Percentiles rank a stretch among this genome's conserved stretches.
Conservation (phyloP, 371 early-diverging fungal genomes). For the Coemansia linderi region DNA sequence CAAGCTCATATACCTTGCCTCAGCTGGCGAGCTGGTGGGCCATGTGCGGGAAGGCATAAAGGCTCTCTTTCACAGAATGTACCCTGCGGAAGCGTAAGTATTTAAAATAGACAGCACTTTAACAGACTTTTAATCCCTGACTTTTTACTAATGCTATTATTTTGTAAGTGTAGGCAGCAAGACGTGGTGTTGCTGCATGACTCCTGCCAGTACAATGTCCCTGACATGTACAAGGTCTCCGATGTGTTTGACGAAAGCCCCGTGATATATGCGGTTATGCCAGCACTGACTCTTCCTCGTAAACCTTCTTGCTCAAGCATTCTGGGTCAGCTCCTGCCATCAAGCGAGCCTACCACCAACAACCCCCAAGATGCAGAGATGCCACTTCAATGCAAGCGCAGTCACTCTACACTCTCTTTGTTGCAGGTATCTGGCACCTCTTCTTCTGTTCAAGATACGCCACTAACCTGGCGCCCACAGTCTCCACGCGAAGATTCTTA, state of each 20-base stretch:
- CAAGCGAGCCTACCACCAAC: background rate
- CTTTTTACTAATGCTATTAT: background rate
- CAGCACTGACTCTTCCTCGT: slow-evolving; percentile 6
- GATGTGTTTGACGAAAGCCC: slow-evolving; percentile 51
- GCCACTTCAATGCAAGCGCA: slow-evolving; percentile 23
- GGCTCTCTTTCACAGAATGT: slow-evolving; percentile 25
- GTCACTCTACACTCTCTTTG: slow-evolving; percentile 29
- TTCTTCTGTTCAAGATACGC: background rate
- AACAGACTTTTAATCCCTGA: background rate
- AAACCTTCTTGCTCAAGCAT: too few species aligned
- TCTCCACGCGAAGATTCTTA: background rate
- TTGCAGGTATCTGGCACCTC: background rate
- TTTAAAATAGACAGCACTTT: background rate
- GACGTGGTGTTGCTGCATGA: slow-evolving; percentile 35
- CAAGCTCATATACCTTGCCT: slow-evolving; percentile 37
- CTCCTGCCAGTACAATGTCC: slow-evolving; percentile 40
- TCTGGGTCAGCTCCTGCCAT: background rate
- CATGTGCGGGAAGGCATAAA: slow-evolving; percentile 31
- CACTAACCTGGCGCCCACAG: background rate
- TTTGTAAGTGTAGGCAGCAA: slow-evolving; percentile 15
- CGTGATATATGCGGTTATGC: slow-evolving; percentile 38
- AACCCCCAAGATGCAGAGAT: background rate
- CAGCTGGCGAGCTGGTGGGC: slow-evolving; percentile 23
- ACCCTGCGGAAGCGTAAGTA: slow-evolving; percentile 43
- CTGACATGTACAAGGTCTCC: slow-evolving; percentile 40